Evolutionary conservation across 1,284 basidiomycete genomes (phyloP).

Genomic region (Singerocomus inundabilis): DNA sequence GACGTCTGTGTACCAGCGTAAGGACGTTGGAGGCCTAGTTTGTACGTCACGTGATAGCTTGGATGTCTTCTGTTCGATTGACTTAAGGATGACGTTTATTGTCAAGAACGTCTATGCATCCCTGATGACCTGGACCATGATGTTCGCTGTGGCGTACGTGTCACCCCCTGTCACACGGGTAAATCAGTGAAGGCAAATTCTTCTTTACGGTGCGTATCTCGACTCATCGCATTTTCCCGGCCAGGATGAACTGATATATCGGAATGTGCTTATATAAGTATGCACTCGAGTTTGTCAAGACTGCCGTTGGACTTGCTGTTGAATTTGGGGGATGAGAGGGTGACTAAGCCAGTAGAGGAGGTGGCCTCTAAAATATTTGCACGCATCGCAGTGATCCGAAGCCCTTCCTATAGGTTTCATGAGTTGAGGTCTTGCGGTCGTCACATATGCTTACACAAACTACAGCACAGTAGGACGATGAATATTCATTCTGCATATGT

Average conservation of each 20-base stretch:
- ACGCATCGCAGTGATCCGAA: background rate
- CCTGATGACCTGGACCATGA: conserved; percentile 14
- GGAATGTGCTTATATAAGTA: conserved; percentile 2
- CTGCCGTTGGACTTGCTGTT: conserved; percentile 78
- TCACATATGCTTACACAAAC: too few relatives aligned
- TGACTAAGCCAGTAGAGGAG: conserved; percentile 5
- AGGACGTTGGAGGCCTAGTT: conserved; percentile 71
- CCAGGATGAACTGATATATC: background rate
- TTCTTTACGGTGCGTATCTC: conserved; percentile 78
- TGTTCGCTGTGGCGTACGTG: conserved; percentile 8
- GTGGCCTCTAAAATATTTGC: background rate
- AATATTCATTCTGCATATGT: too few relatives aligned
- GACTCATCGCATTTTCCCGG: conserved; percentile 46
- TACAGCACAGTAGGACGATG: too few relatives aligned
- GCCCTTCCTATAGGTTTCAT: too few relatives aligned
- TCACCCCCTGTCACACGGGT: conserved; percentile 5
- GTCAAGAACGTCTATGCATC: conserved; percentile 34
- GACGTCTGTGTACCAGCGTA: conserved; percentile 64
- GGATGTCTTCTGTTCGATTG: too few relatives aligned
- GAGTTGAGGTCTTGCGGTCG: too few relatives aligned
- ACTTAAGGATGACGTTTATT: conserved; percentile 90
- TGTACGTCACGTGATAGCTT: conserved; percentile 32
- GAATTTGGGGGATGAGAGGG: conserved; percentile 68
- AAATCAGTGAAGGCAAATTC: conserved; percentile 51
- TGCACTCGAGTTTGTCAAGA: conserved; percentile 75